Conservation (phyloP, 2,329 filamentous ascomycete genomes). For the Didymella lethalis region DNA sequence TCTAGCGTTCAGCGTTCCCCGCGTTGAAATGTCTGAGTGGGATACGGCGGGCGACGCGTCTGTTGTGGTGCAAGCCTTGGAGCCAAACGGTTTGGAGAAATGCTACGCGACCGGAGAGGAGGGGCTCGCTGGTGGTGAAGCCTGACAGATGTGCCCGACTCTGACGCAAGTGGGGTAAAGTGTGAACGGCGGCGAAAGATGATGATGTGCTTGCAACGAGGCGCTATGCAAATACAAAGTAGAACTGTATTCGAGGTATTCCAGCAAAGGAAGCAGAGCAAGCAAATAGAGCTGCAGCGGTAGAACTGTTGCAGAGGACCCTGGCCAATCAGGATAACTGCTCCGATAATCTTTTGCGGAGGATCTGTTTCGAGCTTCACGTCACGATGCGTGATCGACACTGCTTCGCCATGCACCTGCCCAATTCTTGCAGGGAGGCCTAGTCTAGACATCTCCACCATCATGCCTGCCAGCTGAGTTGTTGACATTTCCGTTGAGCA, state of each 20-base stretch:
- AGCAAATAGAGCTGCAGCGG: constrained; percentile 1
- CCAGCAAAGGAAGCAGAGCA: constrained; percentile 2
- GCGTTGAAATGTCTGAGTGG: constrained; percentile 21
- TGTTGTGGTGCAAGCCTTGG: constrained; percentile 33
- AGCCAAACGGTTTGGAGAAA: constrained; percentile 24
- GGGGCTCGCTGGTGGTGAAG: constrained; percentile 34
- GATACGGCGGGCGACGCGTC: constrained; percentile 29
- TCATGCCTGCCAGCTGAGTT: background rate
- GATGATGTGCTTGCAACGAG: constrained; percentile 9
- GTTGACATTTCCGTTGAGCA: background rate
- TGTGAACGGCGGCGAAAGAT: constrained; percentile 3
- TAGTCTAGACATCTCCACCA: background rate
- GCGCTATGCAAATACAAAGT: constrained; percentile 9
- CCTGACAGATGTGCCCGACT: constrained; percentile 13
- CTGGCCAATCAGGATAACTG: constrained; percentile 16
- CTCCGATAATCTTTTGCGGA: constrained; percentile 11
- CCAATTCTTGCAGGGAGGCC: background rate
- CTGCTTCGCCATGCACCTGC: constrained; percentile 7
- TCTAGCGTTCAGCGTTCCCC: constrained; percentile 42
- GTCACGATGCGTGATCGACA: constrained; percentile 4
- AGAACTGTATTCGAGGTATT: background rate
- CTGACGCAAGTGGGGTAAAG: constrained; percentile 14
- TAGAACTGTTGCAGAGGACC: constrained; percentile 2
- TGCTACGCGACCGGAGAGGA: constrained; percentile 37
- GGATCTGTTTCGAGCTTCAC: constrained; percentile 4